Percentiles rank a stretch among this genome's conserved stretches.
These are phyloP conservation scores for Clavulina sp. DNA, from an alignment of 768 basidiomycete genomes.

Conservation along the genomic window DNA sequence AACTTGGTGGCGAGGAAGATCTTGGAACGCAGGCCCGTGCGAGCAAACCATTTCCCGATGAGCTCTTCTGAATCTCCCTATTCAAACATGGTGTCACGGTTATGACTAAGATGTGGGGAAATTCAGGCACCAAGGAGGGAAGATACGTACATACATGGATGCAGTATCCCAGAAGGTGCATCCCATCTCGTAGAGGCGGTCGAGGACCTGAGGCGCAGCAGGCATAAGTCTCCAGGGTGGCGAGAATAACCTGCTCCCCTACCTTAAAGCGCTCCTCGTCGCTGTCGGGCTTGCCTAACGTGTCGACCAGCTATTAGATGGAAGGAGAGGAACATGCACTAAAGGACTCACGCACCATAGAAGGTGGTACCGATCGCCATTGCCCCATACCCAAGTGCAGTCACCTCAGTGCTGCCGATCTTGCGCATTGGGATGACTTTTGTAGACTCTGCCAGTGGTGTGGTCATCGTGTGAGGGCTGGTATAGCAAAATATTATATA, in stretches of 20 bases:
- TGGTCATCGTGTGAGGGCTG: too few species aligned
- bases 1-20: slow-evolving; percentile 52
- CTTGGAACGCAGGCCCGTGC: slow-evolving; percentile 30
- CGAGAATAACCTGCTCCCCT: too few species aligned
- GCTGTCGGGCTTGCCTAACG: too few species aligned
- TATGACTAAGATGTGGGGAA: slow-evolving; percentile 6
- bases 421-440: too few species aligned
- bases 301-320: too few species aligned
- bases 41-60: slow-evolving; percentile 34
- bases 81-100: not conserved
- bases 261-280: slow-evolving; percentile 50
- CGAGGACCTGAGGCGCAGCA: slow-evolving; percentile 22
- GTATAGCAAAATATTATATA: too few species aligned
- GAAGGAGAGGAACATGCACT: too few species aligned
- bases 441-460: too few species aligned
- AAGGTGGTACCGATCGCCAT: slow-evolving; percentile 29
- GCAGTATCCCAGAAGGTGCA: slow-evolving; percentile 30
- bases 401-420: too few species aligned
- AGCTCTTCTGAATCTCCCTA: slow-evolving; percentile 26
- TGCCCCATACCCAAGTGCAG: slow-evolving; percentile 41
- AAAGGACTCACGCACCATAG: too few species aligned
- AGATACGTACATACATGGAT: not conserved
- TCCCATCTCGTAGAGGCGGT: slow-evolving; percentile 26
- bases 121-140: too few species aligned
- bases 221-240: not conserved